phyloP scores from a whole-genome alignment of 371 early-diverging fungal species.

The Choanephora cucurbitarum region DNA sequence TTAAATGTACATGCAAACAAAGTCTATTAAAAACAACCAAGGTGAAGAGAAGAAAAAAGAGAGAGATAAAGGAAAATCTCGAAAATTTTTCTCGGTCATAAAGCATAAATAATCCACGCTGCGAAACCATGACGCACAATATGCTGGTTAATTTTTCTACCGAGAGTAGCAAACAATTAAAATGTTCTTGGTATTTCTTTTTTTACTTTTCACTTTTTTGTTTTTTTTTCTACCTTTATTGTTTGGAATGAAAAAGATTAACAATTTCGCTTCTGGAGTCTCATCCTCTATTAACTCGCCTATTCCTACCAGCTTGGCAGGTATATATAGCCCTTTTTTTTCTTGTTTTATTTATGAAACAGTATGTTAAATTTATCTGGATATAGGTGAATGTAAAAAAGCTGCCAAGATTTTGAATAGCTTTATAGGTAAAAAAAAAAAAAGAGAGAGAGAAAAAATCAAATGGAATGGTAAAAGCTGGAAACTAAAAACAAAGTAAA shows the following conservation, averaged over 20 bases:
- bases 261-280: conserved; percentile 21
- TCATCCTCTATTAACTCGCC: conserved; percentile 55
- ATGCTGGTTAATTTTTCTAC: neutral
- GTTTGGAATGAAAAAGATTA: conserved; percentile 23
- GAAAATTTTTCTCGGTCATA: no score
- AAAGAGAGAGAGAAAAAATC: neutral
- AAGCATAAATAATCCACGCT: no score
- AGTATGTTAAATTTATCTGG: neutral
- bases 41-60: no score
- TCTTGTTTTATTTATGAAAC: neutral
- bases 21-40: no score
- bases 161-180: neutral
- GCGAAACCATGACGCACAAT: neutral
- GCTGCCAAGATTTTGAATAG: conserved; percentile 77
- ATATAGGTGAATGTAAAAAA: conserved; percentile 69
- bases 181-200: neutral
- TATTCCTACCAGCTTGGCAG: conserved; percentile 61
- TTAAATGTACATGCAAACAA: no score
- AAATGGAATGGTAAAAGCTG: no score
- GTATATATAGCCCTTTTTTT: conserved; percentile 19
- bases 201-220: no score
- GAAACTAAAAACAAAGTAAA: neutral
- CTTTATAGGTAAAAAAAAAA: conserved; percentile 61
- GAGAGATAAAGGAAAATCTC: no score
- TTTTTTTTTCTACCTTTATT: neutral